phyloP scores from a whole-genome alignment of 768 basidiomycete genomes.

The Russula emetica region DNA sequence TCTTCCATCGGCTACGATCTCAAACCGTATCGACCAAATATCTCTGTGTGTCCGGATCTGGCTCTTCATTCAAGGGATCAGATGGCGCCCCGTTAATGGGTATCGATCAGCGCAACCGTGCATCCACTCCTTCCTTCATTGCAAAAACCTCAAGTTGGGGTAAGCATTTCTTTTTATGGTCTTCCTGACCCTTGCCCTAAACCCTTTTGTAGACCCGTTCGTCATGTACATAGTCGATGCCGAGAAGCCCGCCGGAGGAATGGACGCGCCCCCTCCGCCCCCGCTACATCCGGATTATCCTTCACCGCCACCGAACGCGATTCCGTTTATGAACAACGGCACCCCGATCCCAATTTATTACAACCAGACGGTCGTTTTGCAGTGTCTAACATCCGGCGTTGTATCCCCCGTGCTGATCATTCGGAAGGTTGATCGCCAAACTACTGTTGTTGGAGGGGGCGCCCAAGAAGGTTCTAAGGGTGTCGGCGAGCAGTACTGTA shows the following conservation, averaged over 20 bases:
- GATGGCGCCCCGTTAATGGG: constrained; percentile 86
- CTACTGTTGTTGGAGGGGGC: constrained; percentile 87
- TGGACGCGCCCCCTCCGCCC: constrained; percentile 73
- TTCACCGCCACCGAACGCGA: constrained; percentile 85
- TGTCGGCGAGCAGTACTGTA: constrained; percentile 77
- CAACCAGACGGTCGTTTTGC: constrained; percentile 93
- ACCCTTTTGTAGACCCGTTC: constrained; percentile 63
- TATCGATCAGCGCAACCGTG: constrained; percentile 63
- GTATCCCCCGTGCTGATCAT: constrained; percentile 92
- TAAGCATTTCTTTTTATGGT: constrained; percentile 36
- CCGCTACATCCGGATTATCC: constrained; percentile 88
- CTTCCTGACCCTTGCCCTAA: constrained; percentile 14
- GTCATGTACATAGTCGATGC: constrained; percentile 98
- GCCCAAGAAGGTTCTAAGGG: constrained; percentile 83
- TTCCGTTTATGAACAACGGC: constrained; percentile 77
- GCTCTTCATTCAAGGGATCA: constrained; percentile 88
- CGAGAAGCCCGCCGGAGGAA: constrained; percentile 71
- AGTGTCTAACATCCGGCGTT: constrained; percentile 90
- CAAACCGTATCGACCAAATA: constrained; percentile 96
- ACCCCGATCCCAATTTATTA: constrained; percentile 90
- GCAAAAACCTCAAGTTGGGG: constrained; percentile 89
- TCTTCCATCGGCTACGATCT: constrained; percentile 93
- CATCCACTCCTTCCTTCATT: constrained; percentile 81
- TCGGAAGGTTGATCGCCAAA: constrained; percentile 88
- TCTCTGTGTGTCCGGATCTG: constrained; percentile 90